phyloP scores from a whole-genome alignment of 148 eudicot species.

The Vaccinium corymbosum region DNA sequence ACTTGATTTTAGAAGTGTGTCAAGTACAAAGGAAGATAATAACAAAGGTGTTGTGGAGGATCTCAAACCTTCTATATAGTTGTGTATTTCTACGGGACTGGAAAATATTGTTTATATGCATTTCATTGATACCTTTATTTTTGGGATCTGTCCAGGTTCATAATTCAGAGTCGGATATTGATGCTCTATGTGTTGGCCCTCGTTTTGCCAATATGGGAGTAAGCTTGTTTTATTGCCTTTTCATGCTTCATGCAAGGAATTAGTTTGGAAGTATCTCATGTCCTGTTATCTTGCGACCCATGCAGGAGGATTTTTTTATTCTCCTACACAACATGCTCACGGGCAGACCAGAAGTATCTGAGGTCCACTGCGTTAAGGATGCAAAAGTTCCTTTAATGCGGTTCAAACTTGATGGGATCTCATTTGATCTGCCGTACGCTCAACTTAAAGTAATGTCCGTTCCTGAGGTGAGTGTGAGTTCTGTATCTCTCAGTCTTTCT shows the following conservation, averaged over 20 bases:
- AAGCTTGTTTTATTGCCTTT: constrained; percentile 18
- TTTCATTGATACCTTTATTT: background rate
- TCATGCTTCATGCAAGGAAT: background rate
- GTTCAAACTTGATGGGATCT: constrained; percentile 51
- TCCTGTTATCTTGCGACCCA: background rate
- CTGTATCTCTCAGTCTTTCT: background rate
- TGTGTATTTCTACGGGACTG: background rate
- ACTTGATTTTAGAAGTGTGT: background rate
- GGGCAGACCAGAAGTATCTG: constrained; percentile 43
- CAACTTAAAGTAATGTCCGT: constrained; percentile 42
- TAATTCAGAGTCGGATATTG: constrained; percentile 51
- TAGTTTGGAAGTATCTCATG: constrained; percentile 4
- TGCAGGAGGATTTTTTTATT: constrained; percentile 61
- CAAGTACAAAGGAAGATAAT: background rate
- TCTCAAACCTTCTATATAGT: constrained; percentile 8
- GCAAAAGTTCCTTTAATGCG: constrained; percentile 64
- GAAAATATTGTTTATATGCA: background rate
- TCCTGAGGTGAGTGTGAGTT: constrained; percentile 42
- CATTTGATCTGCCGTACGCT: constrained; percentile 59
- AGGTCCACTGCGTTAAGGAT: constrained; percentile 47
- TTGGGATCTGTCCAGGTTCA: constrained; percentile 40
- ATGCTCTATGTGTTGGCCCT: constrained; percentile 62
- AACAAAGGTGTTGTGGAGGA: background rate
- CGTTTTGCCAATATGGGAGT: constrained; percentile 49
- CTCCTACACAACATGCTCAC: constrained; percentile 47